Evolutionary conservation across 331 rosid genomes (phyloP).

Genomic region (Ulmus americana): DNA sequence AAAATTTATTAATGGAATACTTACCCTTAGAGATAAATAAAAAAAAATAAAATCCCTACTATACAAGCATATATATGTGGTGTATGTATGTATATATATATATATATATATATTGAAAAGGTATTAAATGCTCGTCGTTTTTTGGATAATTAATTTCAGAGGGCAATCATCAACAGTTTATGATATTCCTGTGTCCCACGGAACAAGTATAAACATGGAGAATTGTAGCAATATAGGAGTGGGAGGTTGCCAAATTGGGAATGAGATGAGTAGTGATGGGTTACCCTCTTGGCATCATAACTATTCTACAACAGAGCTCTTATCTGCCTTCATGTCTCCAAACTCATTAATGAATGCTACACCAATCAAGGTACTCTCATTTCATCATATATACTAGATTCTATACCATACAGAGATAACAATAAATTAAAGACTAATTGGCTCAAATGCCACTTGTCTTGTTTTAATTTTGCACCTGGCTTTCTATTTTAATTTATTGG

Average conservation of each 20-base stretch:
- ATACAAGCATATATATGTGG: too few relatives aligned
- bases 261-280: constrained; percentile 7
- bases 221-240: neutral
- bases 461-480: neutral
- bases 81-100: too few relatives aligned
- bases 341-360: constrained; percentile 12
- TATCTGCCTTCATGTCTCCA: constrained; percentile 30
- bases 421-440: neutral
- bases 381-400: neutral
- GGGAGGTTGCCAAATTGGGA: constrained; percentile 19
- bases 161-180: constrained; percentile 16
- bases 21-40: too few relatives aligned
- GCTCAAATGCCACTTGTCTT: neutral
- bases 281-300: constrained; percentile 27
- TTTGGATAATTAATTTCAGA: neutral
- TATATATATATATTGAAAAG: neutral
- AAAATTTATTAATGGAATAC: too few relatives aligned
- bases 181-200: constrained; percentile 17
- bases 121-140: neutral
- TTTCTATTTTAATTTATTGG: too few relatives aligned
- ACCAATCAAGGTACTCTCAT: constrained; percentile 13
- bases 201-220: constrained; percentile 12
- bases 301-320: constrained; percentile 28
- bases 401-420: neutral
- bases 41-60: too few relatives aligned